Base-by-base conservation (phyloP, 805 yeast genomes). In the Candida railenensis region DNA sequence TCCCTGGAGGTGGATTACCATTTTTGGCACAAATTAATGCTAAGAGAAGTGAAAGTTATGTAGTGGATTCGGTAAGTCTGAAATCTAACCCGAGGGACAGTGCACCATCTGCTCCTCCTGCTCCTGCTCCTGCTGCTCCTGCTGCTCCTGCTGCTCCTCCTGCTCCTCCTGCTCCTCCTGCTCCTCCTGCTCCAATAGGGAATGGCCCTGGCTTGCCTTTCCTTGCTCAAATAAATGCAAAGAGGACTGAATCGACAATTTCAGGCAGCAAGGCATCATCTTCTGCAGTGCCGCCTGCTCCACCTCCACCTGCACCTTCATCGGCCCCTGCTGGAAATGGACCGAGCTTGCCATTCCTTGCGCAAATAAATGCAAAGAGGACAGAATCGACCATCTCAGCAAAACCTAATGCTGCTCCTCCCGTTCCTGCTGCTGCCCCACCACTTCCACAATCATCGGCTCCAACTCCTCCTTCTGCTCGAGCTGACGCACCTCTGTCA, bases 1-100 rank as follows among this genome's bases (percentile, higher is more conserved):
- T 51, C 9, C 16, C 37, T 28, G 65, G 63, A 25, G 80, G 80
- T 1, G 76, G 71, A 0, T 58, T 81, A 20, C 86, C 87, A 4
- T 81, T 82, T 53, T 67, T 81, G 42, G 81, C 81, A 0, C 79
- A 81, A 48, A 81, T 82, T 42, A 79, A 80, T 49, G 72, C 76
- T 34, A 78, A 76, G 57, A 68, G 85, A 59, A 71, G 76, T 50
- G 82, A 81, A 18, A 48, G 74, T 0, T 58, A 68, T 57, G 83
- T 78, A 12, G 69, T 81, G n/a, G 81, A 73, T 45, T 57, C 63
- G 2, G 51, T n/a, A 42, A 48, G 44, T 52, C 33, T 4, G n/a
- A 39, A 21, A 16, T 7, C 34, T 8, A 14, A 18, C 22, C 20
- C 37, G 22, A 30, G 25, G 25, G 21, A n/a, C 3, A 20, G 16